These are phyloP conservation scores for Plasmodium reichenowi DNA, from an alignment of 169 alveolate genomes.

Conservation along the genomic window DNA sequence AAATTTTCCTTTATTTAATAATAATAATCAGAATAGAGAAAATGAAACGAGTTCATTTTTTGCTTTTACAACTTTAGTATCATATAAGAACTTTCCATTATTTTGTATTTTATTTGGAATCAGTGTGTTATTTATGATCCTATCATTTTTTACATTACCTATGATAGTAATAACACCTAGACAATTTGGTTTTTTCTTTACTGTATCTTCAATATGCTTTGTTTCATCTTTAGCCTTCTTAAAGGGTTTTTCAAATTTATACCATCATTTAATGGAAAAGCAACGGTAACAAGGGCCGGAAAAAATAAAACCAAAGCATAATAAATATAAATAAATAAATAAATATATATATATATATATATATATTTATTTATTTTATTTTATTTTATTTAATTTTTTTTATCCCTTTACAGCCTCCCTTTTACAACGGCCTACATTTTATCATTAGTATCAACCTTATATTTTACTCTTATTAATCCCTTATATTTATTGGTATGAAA, in stretches of 20 bases:
- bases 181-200: conserved; percentile 68
- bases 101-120: conserved; percentile 68
- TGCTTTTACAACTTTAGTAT: conserved; percentile 41
- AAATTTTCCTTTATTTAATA: conserved; percentile 59
- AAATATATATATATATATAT: neutral
- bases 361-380: neutral
- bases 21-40: conserved; percentile 38
- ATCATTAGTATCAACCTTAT: conserved; percentile 47
- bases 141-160: conserved; percentile 66
- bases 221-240: conserved; percentile 53
- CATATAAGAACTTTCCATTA: conserved; percentile 62
- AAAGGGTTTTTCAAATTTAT: conserved; percentile 51
- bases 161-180: conserved; percentile 71
- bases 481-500: conserved; percentile 56
- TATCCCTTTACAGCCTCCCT: conserved; percentile 35
- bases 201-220: conserved; percentile 55
- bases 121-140: conserved; percentile 35
- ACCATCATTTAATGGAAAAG: conserved; percentile 38
- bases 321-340: neutral
- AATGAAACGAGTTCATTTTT: conserved; percentile 28
- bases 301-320: neutral
- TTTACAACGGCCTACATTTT: conserved; percentile 70
- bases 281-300: conserved; percentile 20
- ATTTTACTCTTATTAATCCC: conserved; percentile 61
- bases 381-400: conserved; percentile 2